phyloP scores from a whole-genome alignment of 352 stramenopile species.

The Phytophthora boehmeriae region DNA sequence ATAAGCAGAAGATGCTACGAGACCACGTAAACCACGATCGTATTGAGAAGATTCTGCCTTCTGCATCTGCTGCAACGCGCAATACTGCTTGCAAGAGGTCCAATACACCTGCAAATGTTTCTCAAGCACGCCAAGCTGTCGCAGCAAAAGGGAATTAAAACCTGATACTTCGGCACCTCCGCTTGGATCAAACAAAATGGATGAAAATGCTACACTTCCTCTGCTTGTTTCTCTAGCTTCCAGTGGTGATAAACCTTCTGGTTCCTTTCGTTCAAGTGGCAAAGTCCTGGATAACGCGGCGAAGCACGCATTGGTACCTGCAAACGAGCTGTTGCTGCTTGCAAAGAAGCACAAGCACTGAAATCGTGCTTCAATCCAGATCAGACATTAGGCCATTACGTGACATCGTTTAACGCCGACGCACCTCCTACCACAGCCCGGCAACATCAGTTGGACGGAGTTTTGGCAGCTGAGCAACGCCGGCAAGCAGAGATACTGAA shows the following conservation, averaged over 20 bases:
- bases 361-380: slow-evolving; percentile 25
- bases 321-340: slow-evolving; percentile 67
- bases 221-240: neutral
- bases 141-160: neutral
- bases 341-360: slow-evolving; percentile 16
- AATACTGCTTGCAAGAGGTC: neutral
- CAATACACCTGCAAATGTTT: slow-evolving; percentile 3
- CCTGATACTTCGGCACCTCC: neutral
- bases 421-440: slow-evolving; percentile 44
- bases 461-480: slow-evolving; percentile 39
- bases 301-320: slow-evolving; percentile 42
- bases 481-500: slow-evolving; percentile 46
- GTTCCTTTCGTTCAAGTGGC: neutral
- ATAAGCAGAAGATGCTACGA: slow-evolving; percentile 54
- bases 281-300: neutral
- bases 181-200: neutral
- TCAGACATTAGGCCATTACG: slow-evolving; percentile 51
- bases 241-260: neutral
- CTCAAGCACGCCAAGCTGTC: slow-evolving; percentile 4
- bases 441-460: slow-evolving; percentile 32
- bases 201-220: slow-evolving; percentile 1
- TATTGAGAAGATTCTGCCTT: slow-evolving; percentile 51
- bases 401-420: slow-evolving; percentile 58
- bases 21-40: slow-evolving; percentile 55
- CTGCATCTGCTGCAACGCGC: slow-evolving; percentile 6